Evolutionary conservation across 257 asterid genomes (phyloP).

Genomic region (Scutellaria minor): DNA sequence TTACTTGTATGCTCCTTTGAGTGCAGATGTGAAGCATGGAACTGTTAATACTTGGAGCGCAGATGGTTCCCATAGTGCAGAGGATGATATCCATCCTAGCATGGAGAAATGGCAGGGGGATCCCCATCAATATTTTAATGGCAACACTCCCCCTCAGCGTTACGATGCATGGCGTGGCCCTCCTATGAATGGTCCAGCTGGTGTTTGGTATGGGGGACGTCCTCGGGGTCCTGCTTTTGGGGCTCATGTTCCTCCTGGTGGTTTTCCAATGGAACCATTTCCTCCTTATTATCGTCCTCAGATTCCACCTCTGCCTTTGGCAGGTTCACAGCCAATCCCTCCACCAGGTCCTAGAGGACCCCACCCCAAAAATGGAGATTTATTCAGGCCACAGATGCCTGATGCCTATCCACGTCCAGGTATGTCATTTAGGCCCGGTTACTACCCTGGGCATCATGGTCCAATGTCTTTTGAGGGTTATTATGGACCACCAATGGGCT

Average conservation of each 20-base stretch:
- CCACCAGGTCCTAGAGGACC: slow-evolving; percentile 83
- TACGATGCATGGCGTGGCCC: slow-evolving; percentile 90
- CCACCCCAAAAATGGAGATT: slow-evolving; percentile 79
- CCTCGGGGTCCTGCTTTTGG: slow-evolving; percentile 83
- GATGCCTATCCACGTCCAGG: slow-evolving; percentile 81
- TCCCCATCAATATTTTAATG: slow-evolving; percentile 62
- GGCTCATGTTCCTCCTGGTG: slow-evolving; percentile 72
- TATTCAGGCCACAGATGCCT: slow-evolving; percentile 73
- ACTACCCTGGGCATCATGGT: slow-evolving; percentile 68
- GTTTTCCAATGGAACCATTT: slow-evolving; percentile 79
- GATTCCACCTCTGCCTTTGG: slow-evolving; percentile 70
- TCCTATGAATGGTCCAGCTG: slow-evolving; percentile 72
- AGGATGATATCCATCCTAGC: slow-evolving; percentile 58
- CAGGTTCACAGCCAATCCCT: slow-evolving; percentile 68
- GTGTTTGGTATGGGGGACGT: slow-evolving; percentile 85
- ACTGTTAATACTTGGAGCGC: slow-evolving; percentile 60
- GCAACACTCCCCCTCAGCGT: slow-evolving; percentile 67
- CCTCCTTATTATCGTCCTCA: slow-evolving; percentile 85
- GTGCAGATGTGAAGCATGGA: slow-evolving; percentile 63
- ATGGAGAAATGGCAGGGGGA: slow-evolving; percentile 83
- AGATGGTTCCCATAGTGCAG: slow-evolving; percentile 56
- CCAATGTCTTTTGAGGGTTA: slow-evolving; percentile 81
- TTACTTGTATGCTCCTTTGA: slow-evolving; percentile 28
- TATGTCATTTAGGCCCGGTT: slow-evolving; percentile 84
- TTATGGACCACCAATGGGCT: slow-evolving; percentile 92